Evolutionary conservation across 768 basidiomycete species (phyloP), one percentile per base, ranked within the genome.

Genomic region (Multifurca ochricompacta): DNA sequence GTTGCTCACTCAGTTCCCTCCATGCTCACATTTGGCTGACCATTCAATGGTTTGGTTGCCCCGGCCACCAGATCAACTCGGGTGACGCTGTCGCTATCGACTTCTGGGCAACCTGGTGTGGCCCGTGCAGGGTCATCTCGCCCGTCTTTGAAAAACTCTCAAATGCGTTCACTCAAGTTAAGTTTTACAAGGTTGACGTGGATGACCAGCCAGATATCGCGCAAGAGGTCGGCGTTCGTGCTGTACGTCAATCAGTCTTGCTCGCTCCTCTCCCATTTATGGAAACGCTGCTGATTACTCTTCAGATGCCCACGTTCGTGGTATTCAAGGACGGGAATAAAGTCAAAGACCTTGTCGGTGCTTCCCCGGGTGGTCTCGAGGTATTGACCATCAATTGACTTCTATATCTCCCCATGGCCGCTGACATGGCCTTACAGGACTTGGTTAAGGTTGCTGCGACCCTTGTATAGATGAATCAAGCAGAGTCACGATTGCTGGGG

Each of bases 41-140:
- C 23, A 54, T 37, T 30, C 19, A 27, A 56, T 75, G n/a, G n/a
- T n/a, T n/a, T n/a, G n/a, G n/a, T 21, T 37, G 47, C 3, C 11
- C 31, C 31, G 34, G n/a, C n/a, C n/a, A n/a, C n/a, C 47, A 74
- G 73, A 79, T 82, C 63, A 71, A 70, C 62, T 66, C 72, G 53
- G 73, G 71, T 54, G 74, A 74, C 61, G 68, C 71, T 57, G 68
- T 74, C 59, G 64, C 84, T 16, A 73, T 88, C 63, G 83, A 88
- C 69, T 87, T 88, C 70, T 85, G 82, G 82, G 86, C 86, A 36
- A 76, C 78, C 2, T 87, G 86, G 85, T 87, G 81, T 67, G 83
- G 83, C 14, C 84, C 85, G 13, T 87, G 85, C 78, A 74, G 69
- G 51, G 59, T 73, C 37, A 85, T 87, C 68, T 77, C 77, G 18